Percentiles rank a stretch among this genome's conserved stretches.
These are phyloP conservation scores for Thelonectria rubi DNA, from an alignment of 2,329 filamentous ascomycete genomes.

Conservation along the genomic window DNA sequence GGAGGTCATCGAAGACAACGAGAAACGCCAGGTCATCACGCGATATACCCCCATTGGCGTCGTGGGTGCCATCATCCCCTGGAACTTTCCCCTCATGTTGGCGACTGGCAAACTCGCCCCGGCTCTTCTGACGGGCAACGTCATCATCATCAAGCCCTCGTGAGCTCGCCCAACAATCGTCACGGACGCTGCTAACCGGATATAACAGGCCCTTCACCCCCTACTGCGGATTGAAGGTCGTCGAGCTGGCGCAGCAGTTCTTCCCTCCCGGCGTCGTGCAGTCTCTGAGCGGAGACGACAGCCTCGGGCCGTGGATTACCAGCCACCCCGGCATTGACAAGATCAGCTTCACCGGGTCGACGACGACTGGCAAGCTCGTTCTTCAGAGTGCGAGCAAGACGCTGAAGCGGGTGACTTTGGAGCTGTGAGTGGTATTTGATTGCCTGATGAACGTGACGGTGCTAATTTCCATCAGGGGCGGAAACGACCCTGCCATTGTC, in stretches of 20 bases:
- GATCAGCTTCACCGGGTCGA: conserved; percentile 71
- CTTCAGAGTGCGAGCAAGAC: conserved; percentile 65
- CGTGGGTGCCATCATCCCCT: conserved; percentile 59
- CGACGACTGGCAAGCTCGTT: conserved; percentile 67
- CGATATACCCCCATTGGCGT: conserved; percentile 55
- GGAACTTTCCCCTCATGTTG: conserved; percentile 66
- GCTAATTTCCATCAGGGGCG: conserved; percentile 55
- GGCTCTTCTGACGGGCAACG: conserved; percentile 65
- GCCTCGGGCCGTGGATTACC: conserved; percentile 67
- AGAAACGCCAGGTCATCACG: conserved; percentile 42
- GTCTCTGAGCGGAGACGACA: conserved; percentile 67
- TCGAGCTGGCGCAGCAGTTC: conserved; percentile 64
- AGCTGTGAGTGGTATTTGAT: conserved; percentile 67
- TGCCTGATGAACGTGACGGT: conserved; percentile 68
- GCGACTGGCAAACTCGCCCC: conserved; percentile 64
- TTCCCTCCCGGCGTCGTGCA: conserved; percentile 72
- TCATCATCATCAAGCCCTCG: conserved; percentile 65
- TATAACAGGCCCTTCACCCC: conserved; percentile 59
- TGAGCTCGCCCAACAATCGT: conserved; percentile 2
- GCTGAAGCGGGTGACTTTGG: conserved; percentile 69
- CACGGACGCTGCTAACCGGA: accelerated
- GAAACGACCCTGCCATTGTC: conserved; percentile 70
- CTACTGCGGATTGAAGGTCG: conserved; percentile 66
- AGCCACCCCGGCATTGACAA: conserved; percentile 67
- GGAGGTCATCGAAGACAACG: conserved; percentile 52